Conservation (phyloP, 2,329 filamentous ascomycete species). For the Hymenoscyphus infarciens region DNA sequence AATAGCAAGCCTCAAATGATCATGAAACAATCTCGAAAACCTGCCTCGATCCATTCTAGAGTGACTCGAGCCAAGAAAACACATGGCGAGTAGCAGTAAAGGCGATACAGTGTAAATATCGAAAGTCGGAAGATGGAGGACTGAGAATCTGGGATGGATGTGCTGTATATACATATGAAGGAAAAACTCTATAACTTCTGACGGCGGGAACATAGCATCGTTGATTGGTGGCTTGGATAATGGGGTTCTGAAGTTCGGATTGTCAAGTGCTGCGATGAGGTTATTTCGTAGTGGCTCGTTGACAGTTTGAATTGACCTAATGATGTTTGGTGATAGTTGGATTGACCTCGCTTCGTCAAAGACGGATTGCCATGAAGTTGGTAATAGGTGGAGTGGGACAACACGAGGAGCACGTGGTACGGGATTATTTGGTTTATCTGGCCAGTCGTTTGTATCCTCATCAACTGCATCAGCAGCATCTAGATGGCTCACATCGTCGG, state of each 20-base stretch:
- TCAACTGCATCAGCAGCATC: constrained; percentile 29
- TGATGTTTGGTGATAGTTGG: constrained; percentile 16
- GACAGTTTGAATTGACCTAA: constrained; percentile 25
- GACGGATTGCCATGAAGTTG: constrained; percentile 28
- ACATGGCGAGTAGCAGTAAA: constrained; percentile 30
- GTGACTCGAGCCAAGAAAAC: constrained; percentile 33
- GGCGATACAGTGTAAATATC: constrained; percentile 28
- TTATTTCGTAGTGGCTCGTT: constrained; percentile 20
- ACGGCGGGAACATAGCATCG: constrained; percentile 27
- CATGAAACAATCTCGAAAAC: constrained; percentile 30
- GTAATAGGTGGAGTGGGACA: constrained; percentile 23
- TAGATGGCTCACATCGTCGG: constrained; percentile 14
- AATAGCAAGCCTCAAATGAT: constrained; percentile 26
- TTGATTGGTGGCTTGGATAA: constrained; percentile 26
- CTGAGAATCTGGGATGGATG: constrained; percentile 30
- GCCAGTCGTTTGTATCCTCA: constrained; percentile 30
- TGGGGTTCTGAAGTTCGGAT: constrained; percentile 20
- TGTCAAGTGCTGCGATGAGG: constrained; percentile 24
- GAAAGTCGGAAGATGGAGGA: constrained; percentile 32
- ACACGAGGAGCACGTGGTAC: constrained; percentile 17
- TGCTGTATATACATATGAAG: constrained; percentile 30
- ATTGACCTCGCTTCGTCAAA: constrained; percentile 27
- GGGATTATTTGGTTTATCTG: constrained; percentile 22
- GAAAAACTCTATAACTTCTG: constrained; percentile 31
- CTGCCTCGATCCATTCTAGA: constrained; percentile 28